Conservation (phyloP, 192 early-diverging fungal genomes). For the Podila verticillata region DNA sequence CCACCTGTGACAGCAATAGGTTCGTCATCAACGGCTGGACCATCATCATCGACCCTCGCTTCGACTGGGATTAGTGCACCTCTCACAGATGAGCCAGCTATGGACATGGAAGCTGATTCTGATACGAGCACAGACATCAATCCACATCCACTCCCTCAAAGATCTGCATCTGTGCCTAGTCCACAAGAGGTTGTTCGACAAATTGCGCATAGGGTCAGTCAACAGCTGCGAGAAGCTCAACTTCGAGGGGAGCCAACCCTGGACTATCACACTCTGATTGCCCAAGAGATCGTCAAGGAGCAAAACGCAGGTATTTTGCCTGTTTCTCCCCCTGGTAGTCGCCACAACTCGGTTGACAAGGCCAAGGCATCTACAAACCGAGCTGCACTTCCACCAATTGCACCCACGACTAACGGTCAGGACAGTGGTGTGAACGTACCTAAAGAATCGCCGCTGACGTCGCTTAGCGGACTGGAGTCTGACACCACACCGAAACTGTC, state of each 20-base stretch:
- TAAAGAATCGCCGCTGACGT: background rate
- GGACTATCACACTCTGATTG: conserved; percentile 28
- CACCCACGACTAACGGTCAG: background rate
- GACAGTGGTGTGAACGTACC: background rate
- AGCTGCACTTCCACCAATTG: background rate
- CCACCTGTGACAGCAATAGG: background rate
- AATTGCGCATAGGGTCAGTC: conserved; percentile 46
- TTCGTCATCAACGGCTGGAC: background rate
- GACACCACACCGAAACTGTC: background rate
- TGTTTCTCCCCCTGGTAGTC: conserved; percentile 12
- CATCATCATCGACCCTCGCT: background rate
- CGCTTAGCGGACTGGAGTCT: background rate
- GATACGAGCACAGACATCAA: background rate
- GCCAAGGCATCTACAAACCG: background rate
- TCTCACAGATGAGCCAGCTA: background rate
- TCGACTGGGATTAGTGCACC: background rate
- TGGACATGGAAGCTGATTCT: background rate
- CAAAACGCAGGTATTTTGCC: conserved; percentile 21
- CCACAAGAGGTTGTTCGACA: conserved; percentile 22
- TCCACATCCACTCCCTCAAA: background rate
- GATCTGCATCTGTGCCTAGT: background rate
- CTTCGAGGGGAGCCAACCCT: conserved; percentile 17
- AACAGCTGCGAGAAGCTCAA: conserved; percentile 22
- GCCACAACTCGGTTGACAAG: conserved; percentile 15
- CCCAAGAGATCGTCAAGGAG: conserved; percentile 34